Percentiles rank a stretch among this genome's conserved stretches.
Conservation (phyloP, 495 filamentous ascomycete genomes). For the Talaromyces liani region DNA sequence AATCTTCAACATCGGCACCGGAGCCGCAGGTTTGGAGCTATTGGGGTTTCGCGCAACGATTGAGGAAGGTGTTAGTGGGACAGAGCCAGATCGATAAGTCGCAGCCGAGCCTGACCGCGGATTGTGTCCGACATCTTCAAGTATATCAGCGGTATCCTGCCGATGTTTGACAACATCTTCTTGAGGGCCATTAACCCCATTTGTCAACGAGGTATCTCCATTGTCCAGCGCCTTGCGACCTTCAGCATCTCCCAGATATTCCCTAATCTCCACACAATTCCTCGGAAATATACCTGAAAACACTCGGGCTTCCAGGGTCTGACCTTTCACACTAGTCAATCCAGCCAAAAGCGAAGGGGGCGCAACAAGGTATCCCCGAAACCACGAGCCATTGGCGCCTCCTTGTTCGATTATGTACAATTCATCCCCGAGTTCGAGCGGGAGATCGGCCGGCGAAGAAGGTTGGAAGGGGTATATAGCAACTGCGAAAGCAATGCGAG, state of each 20-base stretch:
- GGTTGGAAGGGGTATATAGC: constrained; percentile 89
- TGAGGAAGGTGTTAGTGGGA: constrained; percentile 29
- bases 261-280: constrained; percentile 81
- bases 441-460: constrained; percentile 82
- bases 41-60: constrained; percentile 36
- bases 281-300: constrained; percentile 96
- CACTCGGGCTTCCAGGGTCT: constrained; percentile 88
- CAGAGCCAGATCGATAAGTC: constrained; percentile 21
- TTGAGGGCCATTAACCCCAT: constrained; percentile 11
- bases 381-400: constrained; percentile 81
- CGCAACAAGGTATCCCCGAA: constrained; percentile 88
- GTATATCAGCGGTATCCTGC: constrained; percentile 11
- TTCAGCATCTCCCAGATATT: constrained; percentile 59
- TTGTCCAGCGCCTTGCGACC: constrained; percentile 26
- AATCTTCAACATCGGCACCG: constrained; percentile 94
- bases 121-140: constrained; percentile 18
- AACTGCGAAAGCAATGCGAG: constrained; percentile 95
- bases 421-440: constrained; percentile 94
- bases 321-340: constrained; percentile 83
- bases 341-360: constrained; percentile 89
- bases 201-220: constrained; percentile 17
- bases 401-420: constrained; percentile 97
- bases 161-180: constrained; percentile 16
- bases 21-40: constrained; percentile 73
- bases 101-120: constrained; percentile 16